These are phyloP conservation scores for Annulohypoxylon stygium DNA, from an alignment of 495 filamentous ascomycete species.

Conservation along the genomic window DNA sequence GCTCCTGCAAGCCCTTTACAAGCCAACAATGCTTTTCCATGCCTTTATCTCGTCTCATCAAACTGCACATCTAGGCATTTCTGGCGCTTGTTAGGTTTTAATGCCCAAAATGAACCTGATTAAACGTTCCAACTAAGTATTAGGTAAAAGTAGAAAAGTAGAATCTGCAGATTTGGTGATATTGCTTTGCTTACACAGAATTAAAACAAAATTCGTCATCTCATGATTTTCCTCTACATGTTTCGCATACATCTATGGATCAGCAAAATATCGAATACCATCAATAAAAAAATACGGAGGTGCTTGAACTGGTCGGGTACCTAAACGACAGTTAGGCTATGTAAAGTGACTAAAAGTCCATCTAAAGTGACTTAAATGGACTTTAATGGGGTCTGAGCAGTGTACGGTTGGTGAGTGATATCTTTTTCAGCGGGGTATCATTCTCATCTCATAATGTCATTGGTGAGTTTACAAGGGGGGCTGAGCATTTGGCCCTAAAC, in stretches of 20 bases:
- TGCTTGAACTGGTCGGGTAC: constrained; percentile 9
- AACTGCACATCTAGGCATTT: constrained; percentile 18
- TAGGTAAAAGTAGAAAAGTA: neutral
- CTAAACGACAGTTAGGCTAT: constrained; percentile 7
- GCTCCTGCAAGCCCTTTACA: constrained; percentile 19
- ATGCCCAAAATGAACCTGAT: constrained; percentile 8
- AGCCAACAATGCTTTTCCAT: neutral
- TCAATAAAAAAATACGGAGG: neutral
- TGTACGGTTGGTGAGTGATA: constrained; percentile 30
- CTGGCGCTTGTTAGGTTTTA: constrained; percentile 1
- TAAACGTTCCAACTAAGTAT: neutral
- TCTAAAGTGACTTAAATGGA: constrained; percentile 3
- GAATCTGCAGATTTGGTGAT: neutral
- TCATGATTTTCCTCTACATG: constrained; percentile 19
- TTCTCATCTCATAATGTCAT: constrained; percentile 25
- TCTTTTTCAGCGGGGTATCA: constrained; percentile 28
- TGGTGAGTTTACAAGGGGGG: constrained; percentile 31
- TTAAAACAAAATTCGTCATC: constrained; percentile 8
- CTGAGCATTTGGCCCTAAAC: constrained; percentile 37
- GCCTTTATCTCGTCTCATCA: constrained; percentile 11
- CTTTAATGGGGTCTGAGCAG: neutral
- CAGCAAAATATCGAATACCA: constrained; percentile 3
- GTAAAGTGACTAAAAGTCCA: neutral
- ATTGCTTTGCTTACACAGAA: neutral
- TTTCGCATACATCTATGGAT: constrained; percentile 10